These are phyloP conservation scores for Coelastrella sp. DNA, from an alignment of 139 green algal genomes.

Conservation along the genomic window DNA sequence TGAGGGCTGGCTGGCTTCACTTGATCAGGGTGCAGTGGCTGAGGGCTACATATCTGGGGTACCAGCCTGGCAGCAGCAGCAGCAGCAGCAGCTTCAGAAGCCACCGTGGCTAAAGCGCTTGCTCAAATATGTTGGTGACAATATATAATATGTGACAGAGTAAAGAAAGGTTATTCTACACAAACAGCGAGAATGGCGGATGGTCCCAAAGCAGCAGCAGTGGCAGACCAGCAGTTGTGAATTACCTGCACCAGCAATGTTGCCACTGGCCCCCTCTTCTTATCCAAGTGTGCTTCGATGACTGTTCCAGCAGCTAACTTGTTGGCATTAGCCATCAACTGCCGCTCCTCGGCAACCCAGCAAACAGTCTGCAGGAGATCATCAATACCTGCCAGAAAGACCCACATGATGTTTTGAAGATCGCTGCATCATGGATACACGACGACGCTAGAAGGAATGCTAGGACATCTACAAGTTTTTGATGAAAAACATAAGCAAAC, in stretches of 20 bases:
- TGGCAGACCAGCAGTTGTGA: too few species aligned
- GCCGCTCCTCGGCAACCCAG: constrained; percentile 88
- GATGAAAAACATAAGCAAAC: too few species aligned
- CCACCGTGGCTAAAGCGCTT: neutral
- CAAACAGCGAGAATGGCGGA: too few species aligned
- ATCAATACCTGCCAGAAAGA: constrained; percentile 42
- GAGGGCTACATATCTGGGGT: too few species aligned
- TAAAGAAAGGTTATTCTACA: too few species aligned
- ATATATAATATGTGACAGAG: too few species aligned
- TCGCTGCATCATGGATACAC: neutral
- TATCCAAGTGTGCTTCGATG: constrained; percentile 95
- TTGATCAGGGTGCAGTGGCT: too few species aligned
- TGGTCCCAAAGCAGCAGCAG: too few species aligned
- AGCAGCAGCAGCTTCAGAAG: neutral
- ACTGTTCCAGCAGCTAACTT: constrained; percentile 86
- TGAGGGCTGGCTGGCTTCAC: too few species aligned
- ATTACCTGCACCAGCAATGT: constrained; percentile 91
- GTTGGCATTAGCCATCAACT: constrained; percentile 85
- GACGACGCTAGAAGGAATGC: neutral
- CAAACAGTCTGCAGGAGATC: constrained; percentile 86
- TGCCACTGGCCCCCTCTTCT: constrained; percentile 82
- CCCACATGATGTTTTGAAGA: neutral
- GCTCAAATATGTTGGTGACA: too few species aligned
- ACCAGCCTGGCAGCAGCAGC: constrained; percentile 69
- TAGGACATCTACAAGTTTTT: neutral